Conservation (phyloP, 768 basidiomycete species). For the Leccinum barrowsii region DNA sequence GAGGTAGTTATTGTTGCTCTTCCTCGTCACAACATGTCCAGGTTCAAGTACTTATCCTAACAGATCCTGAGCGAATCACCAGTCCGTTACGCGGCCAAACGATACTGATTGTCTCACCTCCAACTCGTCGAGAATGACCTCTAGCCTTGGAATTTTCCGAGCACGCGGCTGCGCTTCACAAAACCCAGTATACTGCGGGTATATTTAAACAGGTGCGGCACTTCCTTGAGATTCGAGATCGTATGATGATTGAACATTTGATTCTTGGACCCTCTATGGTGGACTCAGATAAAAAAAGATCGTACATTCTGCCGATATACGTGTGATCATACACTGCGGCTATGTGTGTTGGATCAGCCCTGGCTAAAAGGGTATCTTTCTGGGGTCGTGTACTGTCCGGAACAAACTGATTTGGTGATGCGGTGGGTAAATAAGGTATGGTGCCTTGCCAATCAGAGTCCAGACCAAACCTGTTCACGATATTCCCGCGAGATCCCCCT, state of each 20-base stretch:
- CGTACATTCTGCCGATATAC: neutral
- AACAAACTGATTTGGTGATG: neutral
- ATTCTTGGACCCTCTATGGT: neutral
- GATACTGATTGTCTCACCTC: neutral
- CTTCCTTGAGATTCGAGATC: neutral
- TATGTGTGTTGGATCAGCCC: neutral
- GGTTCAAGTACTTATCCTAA: no score
- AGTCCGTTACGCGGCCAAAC: neutral
- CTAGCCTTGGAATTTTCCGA: no score
- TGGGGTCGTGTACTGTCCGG: neutral
- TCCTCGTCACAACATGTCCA: neutral
- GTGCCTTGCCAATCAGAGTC: neutral
- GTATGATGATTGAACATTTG: neutral
- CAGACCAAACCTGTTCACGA: neutral
- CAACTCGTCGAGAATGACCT: no score
- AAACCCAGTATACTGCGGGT: neutral
- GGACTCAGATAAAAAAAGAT: neutral
- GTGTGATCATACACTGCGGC: neutral
- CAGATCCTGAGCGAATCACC: neutral
- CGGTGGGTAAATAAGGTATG: neutral
- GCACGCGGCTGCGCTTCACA: neutral
- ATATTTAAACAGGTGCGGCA: neutral
- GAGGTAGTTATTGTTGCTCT: neutral
- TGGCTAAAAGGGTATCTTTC: neutral
- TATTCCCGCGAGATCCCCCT: neutral